Evolutionary conservation across 768 basidiomycete genomes (phyloP).

Genomic region (Austroboletus eburneus): DNA sequence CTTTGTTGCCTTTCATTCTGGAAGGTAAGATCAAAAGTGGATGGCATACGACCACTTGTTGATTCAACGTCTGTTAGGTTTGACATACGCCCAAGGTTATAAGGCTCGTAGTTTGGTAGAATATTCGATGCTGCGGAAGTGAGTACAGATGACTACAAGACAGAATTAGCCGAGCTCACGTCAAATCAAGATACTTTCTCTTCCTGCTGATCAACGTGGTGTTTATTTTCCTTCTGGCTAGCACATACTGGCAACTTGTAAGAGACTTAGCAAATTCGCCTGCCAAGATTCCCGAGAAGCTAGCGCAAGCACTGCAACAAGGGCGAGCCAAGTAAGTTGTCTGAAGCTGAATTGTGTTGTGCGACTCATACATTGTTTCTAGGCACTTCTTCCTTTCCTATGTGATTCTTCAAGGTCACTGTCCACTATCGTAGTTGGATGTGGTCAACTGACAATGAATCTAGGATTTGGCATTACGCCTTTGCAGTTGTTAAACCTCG

Average conservation of each 20-base stretch:
- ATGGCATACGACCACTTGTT: not conserved
- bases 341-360: slow-evolving; percentile 6
- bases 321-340: slow-evolving; percentile 60
- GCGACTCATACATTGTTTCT: slow-evolving; percentile 2
- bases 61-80: slow-evolving; percentile 32
- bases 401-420: slow-evolving; percentile 74
- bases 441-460: slow-evolving; percentile 4
- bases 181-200: slow-evolving; percentile 72
- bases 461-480: slow-evolving; percentile 92
- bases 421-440: not conserved
- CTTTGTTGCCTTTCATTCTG: slow-evolving; percentile 79
- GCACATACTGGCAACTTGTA: slow-evolving; percentile 88
- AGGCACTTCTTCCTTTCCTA: slow-evolving; percentile 84
- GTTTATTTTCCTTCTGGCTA: slow-evolving; percentile 89
- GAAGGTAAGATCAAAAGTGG: slow-evolving; percentile 52
- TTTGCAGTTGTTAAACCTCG: slow-evolving; percentile 87
- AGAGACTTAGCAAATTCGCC: slow-evolving; percentile 92
- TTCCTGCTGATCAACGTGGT: slow-evolving; percentile 91
- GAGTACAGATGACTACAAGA: slow-evolving; percentile 18
- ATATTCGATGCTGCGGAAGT: slow-evolving; percentile 91
- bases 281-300: slow-evolving; percentile 88
- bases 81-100: slow-evolving; percentile 90
- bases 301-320: slow-evolving; percentile 78
- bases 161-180: slow-evolving; percentile 5
- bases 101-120: slow-evolving; percentile 91